phyloP scores from a whole-genome alignment of 163 green algal genomes.

The Smithsoniella earleae region DNA sequence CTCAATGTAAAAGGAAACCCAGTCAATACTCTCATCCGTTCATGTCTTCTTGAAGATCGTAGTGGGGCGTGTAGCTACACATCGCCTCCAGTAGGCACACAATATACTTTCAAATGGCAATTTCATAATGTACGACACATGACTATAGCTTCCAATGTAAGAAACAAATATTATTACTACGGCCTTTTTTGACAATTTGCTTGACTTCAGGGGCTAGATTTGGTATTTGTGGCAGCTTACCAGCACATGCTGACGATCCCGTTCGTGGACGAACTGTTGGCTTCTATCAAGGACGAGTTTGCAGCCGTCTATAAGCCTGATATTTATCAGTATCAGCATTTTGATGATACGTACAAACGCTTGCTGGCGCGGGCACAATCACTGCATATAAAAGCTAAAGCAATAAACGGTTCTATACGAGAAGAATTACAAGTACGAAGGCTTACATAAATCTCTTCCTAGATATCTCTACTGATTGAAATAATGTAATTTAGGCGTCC shows the following conservation, averaged over 20 bases:
- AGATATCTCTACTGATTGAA: no score
- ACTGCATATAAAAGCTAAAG: no score
- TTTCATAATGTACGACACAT: slow-evolving; percentile 78
- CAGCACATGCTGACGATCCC: slow-evolving; percentile 78
- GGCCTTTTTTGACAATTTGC: slow-evolving; percentile 27
- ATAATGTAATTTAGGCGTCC: no score
- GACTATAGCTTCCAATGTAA: not conserved
- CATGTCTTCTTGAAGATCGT: slow-evolving; percentile 89
- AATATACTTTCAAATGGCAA: slow-evolving; percentile 87
- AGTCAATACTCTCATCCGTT: slow-evolving; percentile 77
- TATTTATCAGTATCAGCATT: slow-evolving; percentile 11
- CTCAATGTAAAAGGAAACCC: slow-evolving; percentile 58
- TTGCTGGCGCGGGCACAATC: slow-evolving; percentile 28
- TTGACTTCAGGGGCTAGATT: slow-evolving; percentile 56
- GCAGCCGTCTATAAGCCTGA: slow-evolving; percentile 43
- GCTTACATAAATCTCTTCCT: no score
- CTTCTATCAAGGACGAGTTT: slow-evolving; percentile 62
- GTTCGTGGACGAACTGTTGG: slow-evolving; percentile 89
- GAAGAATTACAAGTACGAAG: no score
- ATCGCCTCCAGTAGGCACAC: slow-evolving; percentile 57
- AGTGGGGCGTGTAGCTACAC: slow-evolving; percentile 63
- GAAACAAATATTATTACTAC: slow-evolving; percentile 17
- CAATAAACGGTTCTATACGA: no score
- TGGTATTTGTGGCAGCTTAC: slow-evolving; percentile 95
- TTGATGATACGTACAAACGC: slow-evolving; percentile 29